Conservation (phyloP, 495 filamentous ascomycete genomes). For the Gamarada debralockiae region DNA sequence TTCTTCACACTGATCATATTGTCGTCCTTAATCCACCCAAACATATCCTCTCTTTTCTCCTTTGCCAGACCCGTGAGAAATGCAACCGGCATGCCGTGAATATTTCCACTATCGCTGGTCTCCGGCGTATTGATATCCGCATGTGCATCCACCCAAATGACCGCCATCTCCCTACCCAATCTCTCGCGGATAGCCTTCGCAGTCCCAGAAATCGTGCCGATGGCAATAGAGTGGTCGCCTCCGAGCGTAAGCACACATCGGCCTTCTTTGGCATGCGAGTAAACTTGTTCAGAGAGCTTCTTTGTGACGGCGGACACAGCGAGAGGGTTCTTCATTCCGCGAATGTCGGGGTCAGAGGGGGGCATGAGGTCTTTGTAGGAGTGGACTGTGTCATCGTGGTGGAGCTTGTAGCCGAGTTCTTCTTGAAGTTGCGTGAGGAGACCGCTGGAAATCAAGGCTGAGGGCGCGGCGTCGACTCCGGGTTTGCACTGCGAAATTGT, state of each 20-base stretch:
- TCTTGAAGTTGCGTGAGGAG: constrained; percentile 78
- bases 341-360: constrained; percentile 67
- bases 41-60: constrained; percentile 66
- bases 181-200: constrained; percentile 82
- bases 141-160: constrained; percentile 99
- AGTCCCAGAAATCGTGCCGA: constrained; percentile 83
- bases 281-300: constrained; percentile 77
- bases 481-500: constrained; percentile 64
- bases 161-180: constrained; percentile 74
- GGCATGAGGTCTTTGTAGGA: constrained; percentile 77
- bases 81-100: constrained; percentile 97
- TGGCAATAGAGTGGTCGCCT: constrained; percentile 94
- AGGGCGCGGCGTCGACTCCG: constrained; percentile 89
- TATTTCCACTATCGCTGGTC: constrained; percentile 83
- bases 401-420: constrained; percentile 82
- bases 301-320: constrained; percentile 86
- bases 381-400: constrained; percentile 82
- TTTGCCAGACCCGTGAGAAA: constrained; percentile 83
- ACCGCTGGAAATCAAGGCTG: constrained; percentile 84
- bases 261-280: constrained; percentile 79
- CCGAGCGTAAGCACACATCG: constrained; percentile 90
- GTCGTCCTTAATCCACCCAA: constrained; percentile 78
- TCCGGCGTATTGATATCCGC: constrained; percentile 97
- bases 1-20: constrained; percentile 63
- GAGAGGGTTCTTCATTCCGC: constrained; percentile 88